Evolutionary conservation across 768 basidiomycete genomes (phyloP), one percentile per base, ranked within the genome.

Genomic region (Pisolithus microcarpus): DNA sequence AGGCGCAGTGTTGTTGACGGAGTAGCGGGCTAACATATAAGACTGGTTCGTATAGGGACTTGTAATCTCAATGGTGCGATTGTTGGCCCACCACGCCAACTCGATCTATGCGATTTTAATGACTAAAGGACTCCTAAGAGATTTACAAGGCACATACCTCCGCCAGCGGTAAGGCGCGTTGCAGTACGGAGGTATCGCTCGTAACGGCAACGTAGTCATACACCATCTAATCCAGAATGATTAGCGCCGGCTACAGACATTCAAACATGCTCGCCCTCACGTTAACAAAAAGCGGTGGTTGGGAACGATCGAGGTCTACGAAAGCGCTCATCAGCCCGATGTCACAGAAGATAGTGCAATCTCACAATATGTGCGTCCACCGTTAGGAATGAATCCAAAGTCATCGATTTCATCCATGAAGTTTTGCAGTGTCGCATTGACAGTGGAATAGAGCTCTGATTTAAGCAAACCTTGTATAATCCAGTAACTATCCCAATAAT

Each of bases 381-480:
- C 94, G 59, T 96, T 97, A 1, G 94, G 94, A 55, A 97, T 85
- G 71, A 96, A 97, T 0, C 94, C 94, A 59, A 88, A 81, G 21
- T 64, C 62, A 38, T 86, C 81, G 43, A 97, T 72, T 63, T 95
- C 85, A 60, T 97, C 93, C 91, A 96, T 93, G 62, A 97, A 96
- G 70, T 96, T 95, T 56, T 89, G 81, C 31, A 96, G 71, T 0
- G 91, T 88, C 11, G 74, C 80, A 55, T 88, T 87, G 51, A 78
- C 87, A 48, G 88, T 75, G 49, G 73, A 73, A 58, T 79, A 84
- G 11, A 96, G 75, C 56, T 86, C 78, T 1, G 88, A 91, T 61
- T 85, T 72, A 26, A 97, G 69, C n/a, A 96, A 73, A 37, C 94
- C 94, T 58, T 91, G 82, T 9, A 87, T 68, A 55, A 93, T 91